A percentile compares a stretch with the other conserved stretches of the same genome.
Evolutionary conservation across 805 yeast genomes (phyloP).

Genomic region (Metschnikowia sp.): DNA sequence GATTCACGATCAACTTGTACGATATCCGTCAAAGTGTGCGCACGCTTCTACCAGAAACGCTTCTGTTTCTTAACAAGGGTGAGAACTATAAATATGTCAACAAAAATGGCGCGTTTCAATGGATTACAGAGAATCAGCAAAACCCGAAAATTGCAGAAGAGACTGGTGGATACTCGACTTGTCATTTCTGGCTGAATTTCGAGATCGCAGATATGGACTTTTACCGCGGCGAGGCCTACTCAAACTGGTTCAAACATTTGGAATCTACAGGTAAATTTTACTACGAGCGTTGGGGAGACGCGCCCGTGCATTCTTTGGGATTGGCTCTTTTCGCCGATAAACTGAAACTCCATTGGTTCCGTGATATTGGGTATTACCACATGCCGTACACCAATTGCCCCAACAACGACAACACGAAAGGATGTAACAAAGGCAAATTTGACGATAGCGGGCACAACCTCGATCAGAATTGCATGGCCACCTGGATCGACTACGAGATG

Average conservation of each 20-base stretch:
- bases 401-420: constrained; percentile 38
- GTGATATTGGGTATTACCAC: constrained; percentile 78
- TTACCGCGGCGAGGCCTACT: constrained; percentile 64
- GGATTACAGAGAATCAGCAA: constrained; percentile 50
- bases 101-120: constrained; percentile 48
- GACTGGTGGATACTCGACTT: constrained; percentile 56
- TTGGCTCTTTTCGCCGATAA: constrained; percentile 68
- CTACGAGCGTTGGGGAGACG: constrained; percentile 94
- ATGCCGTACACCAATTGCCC: constrained; percentile 79
- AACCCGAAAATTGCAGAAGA: constrained; percentile 41
- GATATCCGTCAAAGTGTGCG: constrained; percentile 64
- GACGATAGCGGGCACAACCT: constrained; percentile 47
- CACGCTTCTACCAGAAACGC: constrained; percentile 67
- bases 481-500: constrained; percentile 54
- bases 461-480: constrained; percentile 73
- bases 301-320: constrained; percentile 83
- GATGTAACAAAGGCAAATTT: constrained; percentile 56
- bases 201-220: constrained; percentile 86
- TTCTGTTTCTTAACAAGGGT: constrained; percentile 51
- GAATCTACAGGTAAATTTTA: constrained; percentile 78
- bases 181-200: constrained; percentile 91
- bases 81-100: constrained; percentile 56
- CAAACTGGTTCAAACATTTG: constrained; percentile 56
- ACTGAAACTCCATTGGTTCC: constrained; percentile 75
- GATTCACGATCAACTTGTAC: constrained; percentile 65